phyloP scores from a whole-genome alignment of 2,329 filamentous ascomycete species.

The Aspergillus awamori region DNA sequence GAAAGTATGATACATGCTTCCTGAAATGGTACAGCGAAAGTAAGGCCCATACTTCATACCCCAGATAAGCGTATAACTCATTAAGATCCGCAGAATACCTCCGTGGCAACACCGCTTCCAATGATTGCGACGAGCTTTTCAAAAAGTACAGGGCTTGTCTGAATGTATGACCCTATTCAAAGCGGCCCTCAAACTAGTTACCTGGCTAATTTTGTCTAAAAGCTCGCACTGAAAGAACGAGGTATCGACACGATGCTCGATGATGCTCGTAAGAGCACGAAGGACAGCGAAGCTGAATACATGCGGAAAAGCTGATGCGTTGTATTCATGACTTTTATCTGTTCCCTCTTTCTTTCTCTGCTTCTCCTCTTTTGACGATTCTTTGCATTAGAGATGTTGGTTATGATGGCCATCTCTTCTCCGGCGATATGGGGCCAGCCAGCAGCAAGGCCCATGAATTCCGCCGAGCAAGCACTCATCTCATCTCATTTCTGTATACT shows the following conservation, averaged over 20 bases:
- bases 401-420: neutral
- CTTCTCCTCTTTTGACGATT: neutral
- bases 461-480: neutral
- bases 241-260: constrained; percentile 93
- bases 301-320: constrained; percentile 46
- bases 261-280: constrained; percentile 85
- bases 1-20: constrained; percentile 95
- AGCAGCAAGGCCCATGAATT: neutral
- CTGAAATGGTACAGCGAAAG: constrained; percentile 99
- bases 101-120: constrained; percentile 76
- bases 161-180: constrained; percentile 59
- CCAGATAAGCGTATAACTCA: neutral
- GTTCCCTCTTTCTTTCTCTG: neutral
- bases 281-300: constrained; percentile 78
- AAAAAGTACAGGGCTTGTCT: constrained; percentile 86
- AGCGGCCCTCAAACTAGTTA: neutral
- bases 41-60: constrained; percentile 44
- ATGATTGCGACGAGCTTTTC: constrained; percentile 86
- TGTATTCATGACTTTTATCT: too few species aligned
- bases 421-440: neutral
- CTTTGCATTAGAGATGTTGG: neutral
- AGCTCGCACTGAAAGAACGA: constrained; percentile 84
- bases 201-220: neutral
- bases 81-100: constrained; percentile 71
- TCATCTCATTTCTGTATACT: neutral